Conservation (phyloP, 2,329 filamentous ascomycete species). For the Aspergillus thermomutatus region DNA sequence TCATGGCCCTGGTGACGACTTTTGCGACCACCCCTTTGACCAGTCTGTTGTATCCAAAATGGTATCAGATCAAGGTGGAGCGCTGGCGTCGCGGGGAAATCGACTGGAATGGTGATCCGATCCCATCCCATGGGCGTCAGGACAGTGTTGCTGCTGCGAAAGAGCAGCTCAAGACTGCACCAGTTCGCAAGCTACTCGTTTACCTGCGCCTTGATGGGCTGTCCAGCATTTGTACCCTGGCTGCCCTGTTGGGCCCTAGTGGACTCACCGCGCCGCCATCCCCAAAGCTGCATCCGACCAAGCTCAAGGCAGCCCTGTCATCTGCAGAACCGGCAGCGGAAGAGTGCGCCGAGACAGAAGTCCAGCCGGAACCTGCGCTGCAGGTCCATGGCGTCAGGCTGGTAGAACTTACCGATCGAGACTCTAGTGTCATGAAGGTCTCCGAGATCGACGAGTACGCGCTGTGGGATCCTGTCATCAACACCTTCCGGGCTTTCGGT, state of each 20-base stretch:
- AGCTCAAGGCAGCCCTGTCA: constrained; percentile 15
- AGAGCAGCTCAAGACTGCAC: constrained; percentile 50
- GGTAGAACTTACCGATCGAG: constrained; percentile 83
- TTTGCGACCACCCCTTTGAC: constrained; percentile 79
- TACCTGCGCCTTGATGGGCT: constrained; percentile 83
- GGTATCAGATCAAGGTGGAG: constrained; percentile 70
- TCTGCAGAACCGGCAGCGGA: constrained; percentile 20
- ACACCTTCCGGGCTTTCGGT: constrained; percentile 85
- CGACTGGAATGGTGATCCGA: constrained; percentile 72
- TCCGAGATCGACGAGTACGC: constrained; percentile 74
- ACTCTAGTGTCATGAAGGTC: constrained; percentile 92
- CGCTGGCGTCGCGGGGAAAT: constrained; percentile 81
- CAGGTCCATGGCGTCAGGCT: constrained; percentile 82
- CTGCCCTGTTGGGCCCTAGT: constrained; percentile 69
- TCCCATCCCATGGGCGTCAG: constrained; percentile 42
- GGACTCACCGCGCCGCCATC: constrained; percentile 34
- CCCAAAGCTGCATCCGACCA: constrained; percentile 32
- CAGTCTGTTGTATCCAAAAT: constrained; percentile 69
- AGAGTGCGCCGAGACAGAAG: constrained; percentile 16
- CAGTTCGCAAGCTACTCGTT: constrained; percentile 67
- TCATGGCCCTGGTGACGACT: constrained; percentile 87
- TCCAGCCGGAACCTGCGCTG: constrained; percentile 44
- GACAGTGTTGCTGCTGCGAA: constrained; percentile 40
- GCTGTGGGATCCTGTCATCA: constrained; percentile 77
- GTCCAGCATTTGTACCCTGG: constrained; percentile 74